phyloP scores from a whole-genome alignment of 768 basidiomycete species.

The Pulveroboletus ravenelii region DNA sequence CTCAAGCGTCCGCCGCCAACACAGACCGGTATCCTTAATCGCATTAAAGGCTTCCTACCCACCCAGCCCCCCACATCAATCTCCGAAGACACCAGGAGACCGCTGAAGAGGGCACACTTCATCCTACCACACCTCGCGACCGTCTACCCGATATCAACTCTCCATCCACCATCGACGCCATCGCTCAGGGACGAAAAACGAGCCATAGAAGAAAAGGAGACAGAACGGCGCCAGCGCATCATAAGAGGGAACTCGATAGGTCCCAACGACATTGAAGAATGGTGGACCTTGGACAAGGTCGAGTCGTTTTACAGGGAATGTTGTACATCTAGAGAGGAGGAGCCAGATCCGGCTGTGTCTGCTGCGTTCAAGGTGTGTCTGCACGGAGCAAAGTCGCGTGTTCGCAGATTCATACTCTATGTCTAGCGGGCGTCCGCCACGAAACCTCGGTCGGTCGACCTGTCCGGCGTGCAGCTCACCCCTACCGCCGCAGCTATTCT shows the following conservation, averaged over 20 bases:
- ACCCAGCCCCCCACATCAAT: constrained; percentile 37
- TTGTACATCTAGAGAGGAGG: constrained; percentile 71
- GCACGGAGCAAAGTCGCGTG: not conserved
- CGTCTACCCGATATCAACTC: constrained; percentile 84
- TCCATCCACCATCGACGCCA: constrained; percentile 79
- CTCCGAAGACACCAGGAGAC: constrained; percentile 46
- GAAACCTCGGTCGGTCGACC: constrained; percentile 67
- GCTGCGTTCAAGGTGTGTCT: constrained; percentile 60
- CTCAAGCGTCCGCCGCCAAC: constrained; percentile 70
- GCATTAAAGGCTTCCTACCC: constrained; percentile 71
- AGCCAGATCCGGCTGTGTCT: constrained; percentile 60
- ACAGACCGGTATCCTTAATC: constrained; percentile 66
- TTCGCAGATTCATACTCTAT: not conserved
- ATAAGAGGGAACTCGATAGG: constrained; percentile 50
- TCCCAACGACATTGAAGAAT: constrained; percentile 44
- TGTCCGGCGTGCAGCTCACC: constrained; percentile 76
- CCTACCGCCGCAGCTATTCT: constrained; percentile 69
- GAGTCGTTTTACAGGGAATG: constrained; percentile 86
- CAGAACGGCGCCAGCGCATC: constrained; percentile 60
- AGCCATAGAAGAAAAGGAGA: constrained; percentile 72
- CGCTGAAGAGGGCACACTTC: constrained; percentile 87
- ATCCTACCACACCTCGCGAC: constrained; percentile 82
- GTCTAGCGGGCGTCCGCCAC: constrained; percentile 47
- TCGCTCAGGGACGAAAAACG: constrained; percentile 77
- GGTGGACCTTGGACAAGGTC: constrained; percentile 85